Conservation (phyloP, 164 flowering plant species). For the Aristolochia contorta region DNA sequence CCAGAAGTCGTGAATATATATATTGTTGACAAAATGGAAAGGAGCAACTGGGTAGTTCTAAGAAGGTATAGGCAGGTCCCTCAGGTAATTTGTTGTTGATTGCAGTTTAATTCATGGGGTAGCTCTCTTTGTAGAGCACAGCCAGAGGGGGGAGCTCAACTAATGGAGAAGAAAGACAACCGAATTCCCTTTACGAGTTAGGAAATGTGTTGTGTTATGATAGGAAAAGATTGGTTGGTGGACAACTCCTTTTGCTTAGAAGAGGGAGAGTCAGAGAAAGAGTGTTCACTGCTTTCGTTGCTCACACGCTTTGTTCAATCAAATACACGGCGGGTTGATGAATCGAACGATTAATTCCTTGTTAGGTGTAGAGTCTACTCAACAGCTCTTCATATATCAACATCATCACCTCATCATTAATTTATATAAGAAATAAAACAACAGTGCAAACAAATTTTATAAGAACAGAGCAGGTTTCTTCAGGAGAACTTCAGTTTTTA, state of each 20-base stretch:
- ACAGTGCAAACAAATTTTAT: no score
- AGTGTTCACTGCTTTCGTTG: neutral
- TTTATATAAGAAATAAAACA: neutral
- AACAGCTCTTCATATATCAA: neutral
- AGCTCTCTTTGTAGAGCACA: neutral
- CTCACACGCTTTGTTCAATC: constrained; percentile 1
- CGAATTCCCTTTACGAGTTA: neutral
- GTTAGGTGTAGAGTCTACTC: constrained; percentile 2
- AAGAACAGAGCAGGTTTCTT: neutral
- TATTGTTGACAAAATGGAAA: neutral
- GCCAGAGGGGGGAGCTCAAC: neutral
- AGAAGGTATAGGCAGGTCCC: no score
- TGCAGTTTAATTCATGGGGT: neutral
- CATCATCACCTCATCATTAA: neutral
- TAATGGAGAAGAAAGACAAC: neutral
- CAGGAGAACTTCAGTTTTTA: neutral
- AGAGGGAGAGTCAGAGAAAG: neutral
- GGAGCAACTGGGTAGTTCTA: neutral
- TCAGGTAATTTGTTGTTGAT: no score
- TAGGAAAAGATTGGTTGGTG: constrained; percentile 5
- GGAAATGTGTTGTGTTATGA: constrained; percentile 1
- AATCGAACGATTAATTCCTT: no score
- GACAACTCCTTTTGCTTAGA: constrained; percentile 5
- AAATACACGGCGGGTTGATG: constrained; percentile 3
- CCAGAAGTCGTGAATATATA: no score